Evolutionary conservation across 768 basidiomycete species (phyloP).

Genomic region (Dacryopinax primogenitus): DNA sequence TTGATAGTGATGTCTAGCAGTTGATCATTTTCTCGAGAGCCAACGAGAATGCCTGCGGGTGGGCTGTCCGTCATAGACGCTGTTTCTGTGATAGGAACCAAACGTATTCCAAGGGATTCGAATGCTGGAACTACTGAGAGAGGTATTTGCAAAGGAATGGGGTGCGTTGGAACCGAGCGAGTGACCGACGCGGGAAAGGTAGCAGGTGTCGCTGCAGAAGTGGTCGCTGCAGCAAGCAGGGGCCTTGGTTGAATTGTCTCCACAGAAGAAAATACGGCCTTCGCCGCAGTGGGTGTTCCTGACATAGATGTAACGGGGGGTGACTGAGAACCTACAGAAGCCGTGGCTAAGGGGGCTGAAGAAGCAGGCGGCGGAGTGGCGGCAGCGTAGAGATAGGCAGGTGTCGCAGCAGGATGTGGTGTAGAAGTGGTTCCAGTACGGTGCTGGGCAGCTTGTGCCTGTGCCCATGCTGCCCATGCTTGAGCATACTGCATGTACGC

Average conservation of each 20-base stretch:
- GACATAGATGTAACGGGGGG: neutral
- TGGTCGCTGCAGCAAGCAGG: neutral
- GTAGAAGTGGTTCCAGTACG: neutral
- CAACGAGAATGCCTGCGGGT: slow-evolving; percentile 63
- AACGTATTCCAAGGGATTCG: slow-evolving; percentile 58
- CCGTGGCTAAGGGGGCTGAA: neutral
- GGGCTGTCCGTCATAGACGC: slow-evolving; percentile 45
- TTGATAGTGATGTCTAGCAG: slow-evolving; percentile 70
- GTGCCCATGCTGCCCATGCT: neutral
- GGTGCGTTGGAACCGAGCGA: slow-evolving; percentile 13
- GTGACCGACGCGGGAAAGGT: slow-evolving; percentile 1
- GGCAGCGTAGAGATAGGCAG: neutral
- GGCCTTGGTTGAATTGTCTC: neutral
- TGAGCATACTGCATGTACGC: neutral
- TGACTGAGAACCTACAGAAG: neutral
- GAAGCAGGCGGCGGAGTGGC: neutral
- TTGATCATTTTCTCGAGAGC: slow-evolving; percentile 56
- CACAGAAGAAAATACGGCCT: too few relatives aligned
- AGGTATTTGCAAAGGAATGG: slow-evolving; percentile 58
- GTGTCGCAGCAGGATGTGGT: neutral
- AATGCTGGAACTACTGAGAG: slow-evolving; percentile 45
- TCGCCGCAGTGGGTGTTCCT: neutral
- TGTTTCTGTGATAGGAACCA: slow-evolving; percentile 46
- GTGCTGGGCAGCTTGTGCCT: neutral
- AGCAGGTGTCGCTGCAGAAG: slow-evolving; percentile 17